These are phyloP conservation scores for Diaporthe australafricana DNA, from an alignment of 2,329 filamentous ascomycete species.

Conservation along the genomic window DNA sequence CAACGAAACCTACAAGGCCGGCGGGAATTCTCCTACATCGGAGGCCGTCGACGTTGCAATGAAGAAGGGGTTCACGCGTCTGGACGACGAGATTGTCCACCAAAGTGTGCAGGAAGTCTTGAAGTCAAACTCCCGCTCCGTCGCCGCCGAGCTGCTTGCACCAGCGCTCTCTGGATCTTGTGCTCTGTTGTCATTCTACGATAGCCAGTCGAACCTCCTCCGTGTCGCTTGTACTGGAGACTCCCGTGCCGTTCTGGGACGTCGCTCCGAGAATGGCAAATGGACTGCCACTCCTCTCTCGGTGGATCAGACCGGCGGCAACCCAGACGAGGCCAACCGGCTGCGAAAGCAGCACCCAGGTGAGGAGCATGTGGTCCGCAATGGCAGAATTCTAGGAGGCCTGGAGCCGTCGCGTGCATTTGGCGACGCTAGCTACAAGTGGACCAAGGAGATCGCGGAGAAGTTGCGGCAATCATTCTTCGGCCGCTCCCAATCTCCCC, in stretches of 20 bases:
- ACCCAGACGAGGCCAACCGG: constrained; percentile 83
- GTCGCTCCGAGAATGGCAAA: constrained; percentile 81
- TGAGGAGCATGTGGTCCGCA: constrained; percentile 87
- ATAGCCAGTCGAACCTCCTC: constrained; percentile 85
- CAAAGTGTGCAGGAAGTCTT: constrained; percentile 92
- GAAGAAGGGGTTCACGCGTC: constrained; percentile 87
- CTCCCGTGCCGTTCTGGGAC: constrained; percentile 92
- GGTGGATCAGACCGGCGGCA: constrained; percentile 93
- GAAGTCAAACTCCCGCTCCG: constrained; percentile 88
- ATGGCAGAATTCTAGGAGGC: constrained; percentile 90
- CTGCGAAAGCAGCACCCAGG: constrained; percentile 89
- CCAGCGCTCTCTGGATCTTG: constrained; percentile 97
- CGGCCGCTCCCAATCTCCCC: constrained; percentile 78
- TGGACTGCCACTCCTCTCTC: constrained; percentile 93
- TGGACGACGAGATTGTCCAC: constrained; percentile 95
- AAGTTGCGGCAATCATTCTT: constrained; percentile 90
- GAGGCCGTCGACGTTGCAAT: constrained; percentile 91
- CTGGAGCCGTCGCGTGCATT: constrained; percentile 95
- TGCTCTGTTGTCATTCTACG: constrained; percentile 95
- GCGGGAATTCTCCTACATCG: constrained; percentile 73
- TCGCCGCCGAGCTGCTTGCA: constrained; percentile 90
- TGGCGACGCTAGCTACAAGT: constrained; percentile 97
- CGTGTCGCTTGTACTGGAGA: constrained; percentile 97
- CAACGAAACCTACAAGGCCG: constrained; percentile 89
- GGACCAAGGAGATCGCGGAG: constrained; percentile 86